Conservation (phyloP, 306 rosid species). For the Corylus americana region DNA sequence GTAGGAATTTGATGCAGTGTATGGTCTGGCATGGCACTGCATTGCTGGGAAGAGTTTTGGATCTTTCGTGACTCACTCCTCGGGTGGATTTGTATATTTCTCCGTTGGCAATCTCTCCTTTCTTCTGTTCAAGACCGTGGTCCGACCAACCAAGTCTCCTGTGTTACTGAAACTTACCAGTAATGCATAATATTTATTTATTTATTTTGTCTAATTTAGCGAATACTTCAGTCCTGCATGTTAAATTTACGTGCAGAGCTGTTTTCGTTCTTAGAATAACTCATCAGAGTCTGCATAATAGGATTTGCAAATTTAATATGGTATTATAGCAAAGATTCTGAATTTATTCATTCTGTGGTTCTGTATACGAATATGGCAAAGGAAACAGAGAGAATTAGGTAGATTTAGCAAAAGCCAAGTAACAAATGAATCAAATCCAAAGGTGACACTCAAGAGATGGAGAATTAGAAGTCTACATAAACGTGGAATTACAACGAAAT, state of each 20-base stretch:
- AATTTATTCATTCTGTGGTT: too few species aligned
- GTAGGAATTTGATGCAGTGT: constrained; percentile 19
- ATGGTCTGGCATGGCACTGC: constrained; percentile 39
- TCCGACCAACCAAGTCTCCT: constrained; percentile 18
- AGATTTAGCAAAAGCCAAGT: neutral
- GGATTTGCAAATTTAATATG: too few species aligned
- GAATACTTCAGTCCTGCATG: neutral
- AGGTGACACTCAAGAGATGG: neutral
- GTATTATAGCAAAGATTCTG: too few species aligned
- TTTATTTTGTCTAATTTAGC: neutral
- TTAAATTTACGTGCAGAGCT: neutral
- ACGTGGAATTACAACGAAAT: neutral
- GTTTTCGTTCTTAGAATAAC: neutral
- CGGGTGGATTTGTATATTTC: constrained; percentile 34
- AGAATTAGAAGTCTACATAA: neutral
- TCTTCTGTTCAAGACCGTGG: constrained; percentile 34
- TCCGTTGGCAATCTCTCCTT: constrained; percentile 30
- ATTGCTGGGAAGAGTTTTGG: constrained; percentile 34
- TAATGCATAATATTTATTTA: neutral
- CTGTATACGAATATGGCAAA: neutral
- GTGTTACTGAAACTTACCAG: neutral
- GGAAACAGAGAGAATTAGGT: neutral
- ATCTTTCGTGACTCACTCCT: constrained; percentile 33
- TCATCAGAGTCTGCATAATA: too few species aligned
- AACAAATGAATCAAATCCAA: neutral